Evolutionary conservation across 306 rosid species (phyloP).

Genomic region (Prunus dulcis): DNA sequence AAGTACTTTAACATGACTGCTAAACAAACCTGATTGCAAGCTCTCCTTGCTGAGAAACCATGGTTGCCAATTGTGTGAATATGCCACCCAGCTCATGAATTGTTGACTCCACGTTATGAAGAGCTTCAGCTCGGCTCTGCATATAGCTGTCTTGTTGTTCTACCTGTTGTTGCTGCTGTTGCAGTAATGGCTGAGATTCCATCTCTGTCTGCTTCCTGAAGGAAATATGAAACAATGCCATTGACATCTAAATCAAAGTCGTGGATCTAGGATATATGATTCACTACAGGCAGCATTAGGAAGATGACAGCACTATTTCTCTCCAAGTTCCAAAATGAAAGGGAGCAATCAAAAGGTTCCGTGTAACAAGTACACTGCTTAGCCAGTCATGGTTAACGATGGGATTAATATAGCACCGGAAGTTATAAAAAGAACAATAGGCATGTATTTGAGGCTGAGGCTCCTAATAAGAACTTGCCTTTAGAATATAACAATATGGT

Average conservation of each 20-base stretch:
- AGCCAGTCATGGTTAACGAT: not conserved
- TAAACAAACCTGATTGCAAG: constrained; percentile 76
- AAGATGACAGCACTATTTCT: not conserved
- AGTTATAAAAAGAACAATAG: not conserved
- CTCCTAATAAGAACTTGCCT: not conserved
- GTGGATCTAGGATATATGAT: not conserved
- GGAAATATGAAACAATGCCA: not conserved
- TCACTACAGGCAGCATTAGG: not conserved
- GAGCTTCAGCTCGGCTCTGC: constrained; percentile 98
- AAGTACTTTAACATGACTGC: not conserved
- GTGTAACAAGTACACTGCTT: not conserved
- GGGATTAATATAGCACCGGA: not conserved
- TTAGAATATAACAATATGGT: not conserved
- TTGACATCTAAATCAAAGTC: constrained; percentile 20
- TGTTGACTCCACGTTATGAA: constrained; percentile 91
- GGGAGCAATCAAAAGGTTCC: not conserved
- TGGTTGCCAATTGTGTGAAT: constrained; percentile 88
- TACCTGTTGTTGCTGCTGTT: constrained; percentile 68
- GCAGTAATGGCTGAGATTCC: constrained; percentile 78
- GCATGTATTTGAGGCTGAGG: not conserved
- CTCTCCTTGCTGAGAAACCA: constrained; percentile 96
- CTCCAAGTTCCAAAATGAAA: not conserved
- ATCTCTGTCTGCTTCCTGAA: constrained; percentile 76
- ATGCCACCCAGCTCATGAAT: constrained; percentile 89
- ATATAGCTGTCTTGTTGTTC: constrained; percentile 76